Conservation (phyloP, 495 filamentous ascomycete genomes). For the Achaetomiella virescens region DNA sequence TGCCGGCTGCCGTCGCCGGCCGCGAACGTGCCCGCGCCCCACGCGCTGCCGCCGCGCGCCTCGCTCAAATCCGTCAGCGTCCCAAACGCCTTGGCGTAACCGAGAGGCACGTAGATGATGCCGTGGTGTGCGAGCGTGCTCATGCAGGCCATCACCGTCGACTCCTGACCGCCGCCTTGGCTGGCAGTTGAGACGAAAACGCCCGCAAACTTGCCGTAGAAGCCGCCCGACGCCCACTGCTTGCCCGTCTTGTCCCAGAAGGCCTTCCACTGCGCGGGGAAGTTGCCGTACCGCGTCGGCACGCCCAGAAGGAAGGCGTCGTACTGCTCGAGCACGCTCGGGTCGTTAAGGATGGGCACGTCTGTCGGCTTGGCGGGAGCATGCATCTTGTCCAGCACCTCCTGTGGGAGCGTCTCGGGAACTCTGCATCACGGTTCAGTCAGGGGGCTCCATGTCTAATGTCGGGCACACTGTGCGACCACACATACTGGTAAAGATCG, state of each 20-base stretch:
- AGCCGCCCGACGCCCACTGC: slow-evolving; percentile 66
- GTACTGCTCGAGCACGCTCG: slow-evolving; percentile 64
- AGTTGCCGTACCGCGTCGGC: slow-evolving; percentile 97
- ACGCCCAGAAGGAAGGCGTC: slow-evolving; percentile 93
- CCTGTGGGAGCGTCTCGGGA: slow-evolving; percentile 76
- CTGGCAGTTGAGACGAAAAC: slow-evolving; percentile 82
- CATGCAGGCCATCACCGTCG: slow-evolving; percentile 73
- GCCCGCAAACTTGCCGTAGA: slow-evolving; percentile 87
- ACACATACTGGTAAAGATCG: slow-evolving; percentile 71
- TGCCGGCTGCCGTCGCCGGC: slow-evolving; percentile 74
- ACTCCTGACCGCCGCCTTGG: slow-evolving; percentile 88
- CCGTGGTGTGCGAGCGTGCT: slow-evolving; percentile 91
- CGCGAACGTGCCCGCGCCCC: slow-evolving; percentile 93
- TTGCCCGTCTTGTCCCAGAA: slow-evolving; percentile 81
- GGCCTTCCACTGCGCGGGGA: slow-evolving; percentile 91
- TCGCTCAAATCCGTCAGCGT: slow-evolving; percentile 62
- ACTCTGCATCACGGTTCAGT: slow-evolving; percentile 44
- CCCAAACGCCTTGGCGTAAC: slow-evolving; percentile 76
- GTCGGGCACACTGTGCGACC: not conserved
- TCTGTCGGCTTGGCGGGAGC: slow-evolving; percentile 67
- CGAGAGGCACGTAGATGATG: slow-evolving; percentile 89
- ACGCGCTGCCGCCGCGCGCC: slow-evolving; percentile 78
- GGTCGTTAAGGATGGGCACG: slow-evolving; percentile 58
- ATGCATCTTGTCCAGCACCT: slow-evolving; percentile 78
- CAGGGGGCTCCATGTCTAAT: not conserved